Evolutionary conservation across 1,284 basidiomycete species (phyloP).

Genomic region (Pseudozyma sp.): DNA sequence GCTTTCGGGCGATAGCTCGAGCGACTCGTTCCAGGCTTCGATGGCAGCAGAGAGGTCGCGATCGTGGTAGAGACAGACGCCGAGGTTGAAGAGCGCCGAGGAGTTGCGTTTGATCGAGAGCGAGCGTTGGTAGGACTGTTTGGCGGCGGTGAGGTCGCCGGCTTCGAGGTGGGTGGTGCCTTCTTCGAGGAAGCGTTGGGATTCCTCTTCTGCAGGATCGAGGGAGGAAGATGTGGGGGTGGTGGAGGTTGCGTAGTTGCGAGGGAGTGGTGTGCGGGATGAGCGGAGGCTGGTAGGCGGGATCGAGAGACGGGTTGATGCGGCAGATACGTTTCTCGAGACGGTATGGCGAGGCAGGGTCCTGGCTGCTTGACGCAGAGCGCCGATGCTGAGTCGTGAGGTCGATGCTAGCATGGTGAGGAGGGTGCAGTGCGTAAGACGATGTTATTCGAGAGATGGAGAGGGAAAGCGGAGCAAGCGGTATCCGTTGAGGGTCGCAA

Average conservation of each 20-base stretch:
- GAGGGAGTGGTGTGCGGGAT: neutral
- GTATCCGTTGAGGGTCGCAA: too few species aligned
- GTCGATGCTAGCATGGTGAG: slow-evolving; percentile 28
- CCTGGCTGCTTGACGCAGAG: slow-evolving; percentile 7
- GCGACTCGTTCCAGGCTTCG: slow-evolving; percentile 55
- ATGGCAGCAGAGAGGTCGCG: slow-evolving; percentile 72
- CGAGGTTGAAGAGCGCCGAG: slow-evolving; percentile 86
- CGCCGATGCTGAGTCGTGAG: slow-evolving; percentile 10
- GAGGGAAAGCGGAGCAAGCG: too few species aligned
- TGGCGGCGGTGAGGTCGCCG: slow-evolving; percentile 85
- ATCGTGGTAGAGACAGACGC: slow-evolving; percentile 87
- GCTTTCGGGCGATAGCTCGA: slow-evolving; percentile 80
- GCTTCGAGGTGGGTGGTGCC: slow-evolving; percentile 89
- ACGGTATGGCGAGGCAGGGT: neutral
- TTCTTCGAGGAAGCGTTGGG: slow-evolving; percentile 82
- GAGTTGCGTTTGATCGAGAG: slow-evolving; percentile 83
- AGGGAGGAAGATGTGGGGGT: slow-evolving; percentile 81
- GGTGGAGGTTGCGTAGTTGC: slow-evolving; percentile 80
- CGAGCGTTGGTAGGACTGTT: slow-evolving; percentile 81
- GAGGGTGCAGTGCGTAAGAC: neutral
- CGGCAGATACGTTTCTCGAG: slow-evolving; percentile 1
- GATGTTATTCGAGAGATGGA: too few species aligned
- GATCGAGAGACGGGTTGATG: neutral
- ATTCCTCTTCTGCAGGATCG: slow-evolving; percentile 86
- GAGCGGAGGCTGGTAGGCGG: neutral